A percentile compares a stretch with the other conserved stretches of the same genome.
Evolutionary conservation across 257 asterid genomes (phyloP).

Genomic region (Scutellaria minor): DNA sequence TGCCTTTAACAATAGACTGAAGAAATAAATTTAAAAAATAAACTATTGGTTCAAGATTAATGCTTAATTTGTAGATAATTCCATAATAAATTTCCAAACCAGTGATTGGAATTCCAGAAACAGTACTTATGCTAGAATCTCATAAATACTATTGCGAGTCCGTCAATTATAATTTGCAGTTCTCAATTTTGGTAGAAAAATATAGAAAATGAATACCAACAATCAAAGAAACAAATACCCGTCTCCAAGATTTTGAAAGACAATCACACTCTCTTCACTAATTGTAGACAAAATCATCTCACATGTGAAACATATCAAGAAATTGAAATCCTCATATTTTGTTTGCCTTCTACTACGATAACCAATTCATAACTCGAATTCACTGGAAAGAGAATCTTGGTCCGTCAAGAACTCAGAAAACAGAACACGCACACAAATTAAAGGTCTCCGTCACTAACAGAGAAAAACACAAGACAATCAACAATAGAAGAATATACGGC

Average conservation of each 20-base stretch:
- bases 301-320: neutral
- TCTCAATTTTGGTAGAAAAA: neutral
- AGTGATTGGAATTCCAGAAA: neutral
- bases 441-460: conserved; percentile 4
- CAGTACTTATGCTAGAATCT: conserved; percentile 4
- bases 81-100: neutral
- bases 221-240: neutral
- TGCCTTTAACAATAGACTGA: conserved; percentile 19
- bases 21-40: neutral
- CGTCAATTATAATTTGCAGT: neutral
- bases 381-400: neutral
- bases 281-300: neutral
- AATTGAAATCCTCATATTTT: neutral
- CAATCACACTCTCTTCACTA: neutral
- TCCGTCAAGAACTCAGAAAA: neutral
- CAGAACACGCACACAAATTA: neutral
- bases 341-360: neutral
- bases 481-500: neutral
- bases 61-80: neutral
- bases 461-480: neutral
- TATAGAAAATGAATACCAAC: neutral
- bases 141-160: neutral
- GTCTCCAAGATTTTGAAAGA: neutral
- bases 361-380: neutral
- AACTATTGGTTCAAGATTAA: neutral